Conservation (phyloP, 805 yeast species). For the Sugiyamaella boreocaroliniensis region DNA sequence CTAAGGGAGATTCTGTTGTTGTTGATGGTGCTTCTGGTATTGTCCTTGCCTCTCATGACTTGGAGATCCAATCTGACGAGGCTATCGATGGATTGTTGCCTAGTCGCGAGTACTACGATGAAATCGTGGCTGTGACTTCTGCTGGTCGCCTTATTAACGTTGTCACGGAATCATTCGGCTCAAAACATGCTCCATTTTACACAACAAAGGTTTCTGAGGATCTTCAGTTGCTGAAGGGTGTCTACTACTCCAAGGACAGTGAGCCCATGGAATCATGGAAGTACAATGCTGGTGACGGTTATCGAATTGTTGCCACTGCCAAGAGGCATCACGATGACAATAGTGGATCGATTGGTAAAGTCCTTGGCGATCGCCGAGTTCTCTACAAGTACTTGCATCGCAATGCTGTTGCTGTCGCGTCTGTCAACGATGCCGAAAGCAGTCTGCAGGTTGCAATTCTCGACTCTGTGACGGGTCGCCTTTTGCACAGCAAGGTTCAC, state of each 20-base stretch:
- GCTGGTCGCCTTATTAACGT: neutral
- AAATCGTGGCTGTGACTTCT: conserved; percentile 5
- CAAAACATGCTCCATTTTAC: neutral
- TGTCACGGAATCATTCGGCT: conserved; percentile 2
- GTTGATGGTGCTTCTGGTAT: conserved; percentile 16
- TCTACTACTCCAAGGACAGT: neutral
- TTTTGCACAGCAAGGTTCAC: conserved; percentile 42
- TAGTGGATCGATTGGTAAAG: conserved; percentile 58
- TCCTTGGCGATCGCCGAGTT: conserved; percentile 63
- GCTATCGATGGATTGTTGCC: conserved; percentile 1
- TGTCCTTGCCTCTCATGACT: neutral
- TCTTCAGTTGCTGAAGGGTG: neutral
- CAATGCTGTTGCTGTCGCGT: conserved; percentile 49
- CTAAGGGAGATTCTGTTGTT: conserved; percentile 13
- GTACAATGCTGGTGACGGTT: conserved; percentile 28
- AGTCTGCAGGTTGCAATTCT: conserved; percentile 46
- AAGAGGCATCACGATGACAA: conserved; percentile 36
- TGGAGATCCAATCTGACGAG: neutral
- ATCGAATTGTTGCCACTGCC: conserved; percentile 37
- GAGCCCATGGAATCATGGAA: conserved; percentile 33
- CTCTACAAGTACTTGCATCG: conserved; percentile 81
- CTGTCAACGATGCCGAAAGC: conserved; percentile 30
- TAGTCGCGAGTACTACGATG: neutral
- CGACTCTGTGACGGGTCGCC: conserved; percentile 65
- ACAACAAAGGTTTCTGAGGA: neutral